Evolutionary conservation across 306 rosid species (phyloP), one percentile per base, ranked within the genome.

Genomic region (Cicer yamashitae): DNA sequence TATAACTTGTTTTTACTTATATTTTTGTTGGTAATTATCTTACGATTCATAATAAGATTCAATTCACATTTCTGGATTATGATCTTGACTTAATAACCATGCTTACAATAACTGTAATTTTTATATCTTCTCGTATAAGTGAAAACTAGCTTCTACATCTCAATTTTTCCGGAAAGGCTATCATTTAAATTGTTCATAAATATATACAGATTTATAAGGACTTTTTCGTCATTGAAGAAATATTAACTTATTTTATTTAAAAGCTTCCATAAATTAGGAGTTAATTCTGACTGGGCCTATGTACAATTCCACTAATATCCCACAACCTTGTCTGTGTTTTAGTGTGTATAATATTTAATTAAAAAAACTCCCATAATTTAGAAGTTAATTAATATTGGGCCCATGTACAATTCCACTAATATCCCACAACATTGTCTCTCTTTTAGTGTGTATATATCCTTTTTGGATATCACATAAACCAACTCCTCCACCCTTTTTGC

Each of bases 391-490:
- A 18, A 61, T 6, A 61, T 61, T 61, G 46, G 12, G 22, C 12
- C 22, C 20, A 37, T 37, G 46, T 61, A 38, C 45, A 61, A 34
- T 38, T 38, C 40, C 40, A 58, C 41, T 34, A 25, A 58, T 58
- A 22, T 30, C 14, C 40, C 40, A 58, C 14, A 6, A 12, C 15
- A 34, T 58, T 58, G 64, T 5, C 40, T 11, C 64, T 58, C 67
- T 61, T 61, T 11, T 59, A 30, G 65, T 6, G 9, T 59, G 41
- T 11, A 25, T 59, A 12, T 11, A 11, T 59, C 41, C 17, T 25
- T 59, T 59, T 25, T 61, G 67, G 11, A 38, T 13, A 37, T 45
- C 22, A 61, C 67, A 34, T 34, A 62, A 14, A 38, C 50, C 69
- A 40, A 64, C 13, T 64, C 70, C 8, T 64, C 70, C 13, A 8